A percentile compares a stretch with the other conserved stretches of the same genome.
Evolutionary conservation across 1,284 basidiomycete species (phyloP).

Genomic region (Ustilago crameri): DNA sequence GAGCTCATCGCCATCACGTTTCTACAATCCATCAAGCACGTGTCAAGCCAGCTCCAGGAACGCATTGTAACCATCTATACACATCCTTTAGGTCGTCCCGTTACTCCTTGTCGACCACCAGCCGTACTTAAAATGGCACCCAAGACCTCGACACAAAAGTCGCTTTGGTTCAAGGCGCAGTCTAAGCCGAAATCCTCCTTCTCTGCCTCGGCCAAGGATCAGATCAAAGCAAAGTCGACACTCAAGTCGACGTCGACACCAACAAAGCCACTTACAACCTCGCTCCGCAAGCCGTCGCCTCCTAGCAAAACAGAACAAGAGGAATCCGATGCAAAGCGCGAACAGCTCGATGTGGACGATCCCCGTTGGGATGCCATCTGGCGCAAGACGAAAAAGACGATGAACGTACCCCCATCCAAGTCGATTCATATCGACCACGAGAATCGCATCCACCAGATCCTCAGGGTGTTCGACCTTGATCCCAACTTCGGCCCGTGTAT

Average conservation of each 20-base stretch:
- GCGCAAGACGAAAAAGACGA: constrained; percentile 46
- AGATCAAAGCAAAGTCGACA: constrained; percentile 22
- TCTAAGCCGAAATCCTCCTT: constrained; percentile 46
- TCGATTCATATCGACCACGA: constrained; percentile 59
- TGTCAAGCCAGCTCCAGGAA: neutral
- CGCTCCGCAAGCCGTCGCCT: constrained; percentile 9
- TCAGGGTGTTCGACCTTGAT: constrained; percentile 65
- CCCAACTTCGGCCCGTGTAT: constrained; percentile 81
- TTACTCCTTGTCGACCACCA: too few relatives aligned
- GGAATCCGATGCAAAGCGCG: constrained; percentile 19
- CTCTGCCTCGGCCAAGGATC: constrained; percentile 32
- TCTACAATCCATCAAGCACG: neutral
- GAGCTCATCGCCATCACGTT: neutral
- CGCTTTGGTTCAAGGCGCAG: constrained; percentile 37
- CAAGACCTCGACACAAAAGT: constrained; percentile 31
- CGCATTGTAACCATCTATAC: neutral
- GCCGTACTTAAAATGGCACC: constrained; percentile 24
- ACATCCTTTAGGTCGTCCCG: too few relatives aligned
- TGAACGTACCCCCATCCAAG: constrained; percentile 36
- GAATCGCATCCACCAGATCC: constrained; percentile 62
- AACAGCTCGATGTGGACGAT: constrained; percentile 49
- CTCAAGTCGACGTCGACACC: constrained; percentile 20
- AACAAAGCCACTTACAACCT: constrained; percentile 19
- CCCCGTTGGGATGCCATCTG: constrained; percentile 54
- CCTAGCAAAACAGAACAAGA: constrained; percentile 10